Evolutionary conservation across 73 alveolate species (phyloP).

Genomic region (Tetrahymena elliotti): DNA sequence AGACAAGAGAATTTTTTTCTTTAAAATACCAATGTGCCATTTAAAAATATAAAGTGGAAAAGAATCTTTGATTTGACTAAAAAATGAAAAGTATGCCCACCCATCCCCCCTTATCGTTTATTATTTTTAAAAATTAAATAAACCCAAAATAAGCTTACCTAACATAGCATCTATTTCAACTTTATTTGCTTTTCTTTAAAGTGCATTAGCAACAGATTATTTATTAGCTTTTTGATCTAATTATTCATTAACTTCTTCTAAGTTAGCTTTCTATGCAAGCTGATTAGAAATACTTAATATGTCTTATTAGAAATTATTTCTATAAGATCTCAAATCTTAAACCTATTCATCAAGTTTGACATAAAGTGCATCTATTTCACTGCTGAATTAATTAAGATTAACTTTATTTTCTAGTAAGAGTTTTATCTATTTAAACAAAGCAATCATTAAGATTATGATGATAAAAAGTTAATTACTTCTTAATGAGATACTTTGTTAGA

Average conservation of each 20-base stretch:
- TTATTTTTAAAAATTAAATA: too few species aligned
- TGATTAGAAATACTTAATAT: background rate
- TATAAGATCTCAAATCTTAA: background rate
- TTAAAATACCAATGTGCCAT: too few species aligned
- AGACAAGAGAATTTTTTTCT: too few species aligned
- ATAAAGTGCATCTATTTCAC: background rate
- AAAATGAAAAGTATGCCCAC: too few species aligned
- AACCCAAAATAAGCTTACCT: background rate
- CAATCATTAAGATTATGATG: background rate
- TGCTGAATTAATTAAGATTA: background rate
- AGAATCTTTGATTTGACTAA: too few species aligned
- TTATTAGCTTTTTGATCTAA: conserved; percentile 48
- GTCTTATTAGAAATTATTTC: background rate
- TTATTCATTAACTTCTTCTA: conserved; percentile 43
- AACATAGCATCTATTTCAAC: conserved; percentile 42
- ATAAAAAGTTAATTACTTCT: background rate
- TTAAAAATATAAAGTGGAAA: too few species aligned
- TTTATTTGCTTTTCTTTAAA: conserved; percentile 49
- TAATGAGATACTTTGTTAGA: background rate
- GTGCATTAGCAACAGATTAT: conserved; percentile 49
- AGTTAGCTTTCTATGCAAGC: conserved; percentile 44
- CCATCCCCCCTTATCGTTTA: too few species aligned
- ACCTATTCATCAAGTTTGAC: background rate
- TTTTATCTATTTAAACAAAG: background rate
- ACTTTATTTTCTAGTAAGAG: background rate